These are phyloP conservation scores for Drechslerella dactyloides DNA, from an alignment of 2,329 filamentous ascomycete species.

Conservation along the genomic window DNA sequence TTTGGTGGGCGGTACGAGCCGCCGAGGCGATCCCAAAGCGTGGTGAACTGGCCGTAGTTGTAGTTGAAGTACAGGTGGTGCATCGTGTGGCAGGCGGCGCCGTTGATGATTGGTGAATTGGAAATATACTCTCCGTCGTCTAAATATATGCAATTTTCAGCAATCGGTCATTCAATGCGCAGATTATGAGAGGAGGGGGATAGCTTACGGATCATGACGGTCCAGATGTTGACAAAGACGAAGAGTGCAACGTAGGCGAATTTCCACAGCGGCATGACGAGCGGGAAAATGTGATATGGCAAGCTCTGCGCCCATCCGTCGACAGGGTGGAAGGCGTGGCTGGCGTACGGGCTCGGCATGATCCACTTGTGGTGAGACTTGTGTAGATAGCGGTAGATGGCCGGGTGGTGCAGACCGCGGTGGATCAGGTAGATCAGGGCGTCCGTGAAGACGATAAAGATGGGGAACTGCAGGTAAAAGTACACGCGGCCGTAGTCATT, in stretches of 20 bases:
- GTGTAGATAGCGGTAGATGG: slow-evolving; percentile 84
- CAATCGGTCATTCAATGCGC: too few species aligned
- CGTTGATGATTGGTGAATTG: slow-evolving; percentile 89
- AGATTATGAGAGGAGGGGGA: neutral
- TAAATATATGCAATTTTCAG: too few species aligned
- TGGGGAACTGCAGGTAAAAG: slow-evolving; percentile 80
- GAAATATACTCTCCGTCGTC: slow-evolving; percentile 94
- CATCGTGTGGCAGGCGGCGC: slow-evolving; percentile 89
- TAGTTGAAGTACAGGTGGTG: slow-evolving; percentile 88
- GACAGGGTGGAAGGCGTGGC: slow-evolving; percentile 91
- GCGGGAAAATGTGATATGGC: slow-evolving; percentile 91
- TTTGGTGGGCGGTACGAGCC: slow-evolving; percentile 87
- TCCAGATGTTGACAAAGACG: slow-evolving; percentile 95
- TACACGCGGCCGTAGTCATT: slow-evolving; percentile 78
- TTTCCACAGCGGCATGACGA: slow-evolving; percentile 92
- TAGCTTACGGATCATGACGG: slow-evolving; percentile 76
- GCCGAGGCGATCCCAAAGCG: slow-evolving; percentile 85
- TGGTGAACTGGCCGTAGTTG: slow-evolving; percentile 96
- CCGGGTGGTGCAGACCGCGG: slow-evolving; percentile 79
- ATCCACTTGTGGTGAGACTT: slow-evolving; percentile 99
- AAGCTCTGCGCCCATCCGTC: slow-evolving; percentile 88
- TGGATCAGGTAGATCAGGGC: slow-evolving; percentile 91
- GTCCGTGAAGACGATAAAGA: slow-evolving; percentile 89
- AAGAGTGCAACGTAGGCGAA: slow-evolving; percentile 85
- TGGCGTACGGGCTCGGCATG: slow-evolving; percentile 92